These are phyloP conservation scores for Cercospora sesami DNA, from an alignment of 2,329 filamentous ascomycete genomes.

Conservation along the genomic window DNA sequence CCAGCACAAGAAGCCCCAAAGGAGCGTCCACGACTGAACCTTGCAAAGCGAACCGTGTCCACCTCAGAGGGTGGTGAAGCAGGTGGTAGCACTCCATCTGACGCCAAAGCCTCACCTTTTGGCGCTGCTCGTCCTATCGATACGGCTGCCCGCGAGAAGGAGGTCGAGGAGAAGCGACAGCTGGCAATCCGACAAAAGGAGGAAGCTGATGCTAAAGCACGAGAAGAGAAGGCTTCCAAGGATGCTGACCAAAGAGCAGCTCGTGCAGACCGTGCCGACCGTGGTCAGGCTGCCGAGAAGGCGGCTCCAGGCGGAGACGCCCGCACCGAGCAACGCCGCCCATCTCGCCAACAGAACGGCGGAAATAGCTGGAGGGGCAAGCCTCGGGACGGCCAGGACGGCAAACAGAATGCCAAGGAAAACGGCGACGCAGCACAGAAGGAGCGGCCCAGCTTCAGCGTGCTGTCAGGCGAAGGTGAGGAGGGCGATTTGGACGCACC, in stretches of 20 bases:
- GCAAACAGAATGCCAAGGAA: conserved; percentile 41
- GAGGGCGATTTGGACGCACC: conserved; percentile 47
- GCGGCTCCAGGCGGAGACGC: conserved; percentile 49
- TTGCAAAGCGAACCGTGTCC: conserved; percentile 86
- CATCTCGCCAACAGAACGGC: conserved; percentile 33
- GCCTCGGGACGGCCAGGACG: conserved; percentile 30
- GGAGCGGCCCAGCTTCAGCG: conserved; percentile 40
- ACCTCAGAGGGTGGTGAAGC: conserved; percentile 60
- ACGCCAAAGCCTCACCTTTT: conserved; percentile 88
- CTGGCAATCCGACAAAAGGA: conserved; percentile 76
- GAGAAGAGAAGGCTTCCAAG: conserved; percentile 62
- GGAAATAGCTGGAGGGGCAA: conserved; percentile 23
- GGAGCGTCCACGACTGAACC: conserved; percentile 77
- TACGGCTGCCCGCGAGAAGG: conserved; percentile 81
- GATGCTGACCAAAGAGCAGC: conserved; percentile 63
- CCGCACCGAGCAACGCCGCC: conserved; percentile 24
- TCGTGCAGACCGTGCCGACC: conserved; percentile 36
- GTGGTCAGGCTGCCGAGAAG: conserved; percentile 38
- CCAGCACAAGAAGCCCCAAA: conserved; percentile 63
- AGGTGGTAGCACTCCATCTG: conserved; percentile 43
- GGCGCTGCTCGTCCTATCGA: conserved; percentile 92
- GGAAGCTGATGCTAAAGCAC: conserved; percentile 81
- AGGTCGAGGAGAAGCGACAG: conserved; percentile 85
- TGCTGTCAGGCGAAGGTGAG: conserved; percentile 48
- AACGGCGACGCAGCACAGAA: conserved; percentile 39